Percentiles rank a stretch among this genome's conserved stretches.
Evolutionary conservation across 352 stramenopile genomes (phyloP).

Genomic region (Globisporangium iwayamae): DNA sequence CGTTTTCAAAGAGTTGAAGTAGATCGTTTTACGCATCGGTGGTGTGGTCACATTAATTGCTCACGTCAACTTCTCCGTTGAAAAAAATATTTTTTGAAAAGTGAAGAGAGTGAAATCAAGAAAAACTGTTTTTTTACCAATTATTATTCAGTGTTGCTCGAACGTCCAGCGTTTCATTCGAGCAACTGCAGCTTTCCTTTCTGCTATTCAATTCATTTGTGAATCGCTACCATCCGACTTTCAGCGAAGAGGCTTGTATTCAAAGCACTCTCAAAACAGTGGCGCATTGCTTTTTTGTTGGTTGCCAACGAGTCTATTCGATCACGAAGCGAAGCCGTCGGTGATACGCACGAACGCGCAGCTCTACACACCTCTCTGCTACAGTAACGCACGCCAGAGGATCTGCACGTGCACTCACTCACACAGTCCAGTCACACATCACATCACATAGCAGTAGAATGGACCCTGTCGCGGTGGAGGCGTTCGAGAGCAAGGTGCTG

Average conservation of each 20-base stretch:
- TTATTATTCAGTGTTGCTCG: not conserved
- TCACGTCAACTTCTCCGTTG: not conserved
- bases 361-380: not conserved
- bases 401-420: not conserved
- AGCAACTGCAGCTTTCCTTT: no score
- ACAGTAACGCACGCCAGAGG: not conserved
- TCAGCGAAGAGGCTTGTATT: not conserved
- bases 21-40: conserved; percentile 3
- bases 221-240: not conserved
- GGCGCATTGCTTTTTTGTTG: conserved; percentile 9
- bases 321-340: conserved; percentile 10
- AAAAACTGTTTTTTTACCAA: no score
- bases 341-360: conserved; percentile 1
- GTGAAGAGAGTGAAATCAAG: no score
- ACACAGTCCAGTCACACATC: not conserved
- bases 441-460: conserved; percentile 21
- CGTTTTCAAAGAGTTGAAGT: not conserved
- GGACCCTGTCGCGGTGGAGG: conserved; percentile 53
- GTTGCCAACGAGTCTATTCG: conserved; percentile 7
- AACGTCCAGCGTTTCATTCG: not conserved
- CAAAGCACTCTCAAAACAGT: not conserved
- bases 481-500: conserved; percentile 68
- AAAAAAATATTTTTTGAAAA: no score
- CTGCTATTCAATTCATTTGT: no score
- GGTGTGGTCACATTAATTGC: not conserved